These are phyloP conservation scores for Chlorella sorokiniana DNA, from an alignment of 139 green algal species.

Conservation along the genomic window DNA sequence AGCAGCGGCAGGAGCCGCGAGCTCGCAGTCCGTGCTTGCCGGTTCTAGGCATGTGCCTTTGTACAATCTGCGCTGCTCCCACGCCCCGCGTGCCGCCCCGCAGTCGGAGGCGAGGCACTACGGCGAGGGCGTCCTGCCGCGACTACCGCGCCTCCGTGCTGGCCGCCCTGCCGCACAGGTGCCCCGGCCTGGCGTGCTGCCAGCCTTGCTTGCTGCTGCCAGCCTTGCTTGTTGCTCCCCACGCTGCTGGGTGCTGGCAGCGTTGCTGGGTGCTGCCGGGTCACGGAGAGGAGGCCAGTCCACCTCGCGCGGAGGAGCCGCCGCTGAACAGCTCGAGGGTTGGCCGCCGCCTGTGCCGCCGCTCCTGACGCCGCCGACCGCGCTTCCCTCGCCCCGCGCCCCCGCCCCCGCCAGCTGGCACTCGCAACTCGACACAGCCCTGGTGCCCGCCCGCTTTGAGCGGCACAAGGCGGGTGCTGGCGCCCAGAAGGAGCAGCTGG, in stretches of 20 bases:
- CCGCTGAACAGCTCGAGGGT: too few species aligned
- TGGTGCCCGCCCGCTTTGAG: slow-evolving; percentile 84
- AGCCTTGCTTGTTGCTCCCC: background rate
- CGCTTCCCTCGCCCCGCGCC: background rate
- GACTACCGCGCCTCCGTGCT: slow-evolving; percentile 91
- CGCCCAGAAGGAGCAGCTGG: slow-evolving; percentile 31
- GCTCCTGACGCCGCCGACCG: background rate
- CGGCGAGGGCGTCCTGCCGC: slow-evolving; percentile 89
- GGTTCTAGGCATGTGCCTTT: too few species aligned
- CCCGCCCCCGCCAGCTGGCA: slow-evolving; percentile 12
- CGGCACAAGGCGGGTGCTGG: slow-evolving; percentile 57
- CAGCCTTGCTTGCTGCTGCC: background rate
- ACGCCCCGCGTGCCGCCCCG: slow-evolving; percentile 79
- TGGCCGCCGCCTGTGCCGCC: too few species aligned
- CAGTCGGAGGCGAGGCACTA: slow-evolving; percentile 75
- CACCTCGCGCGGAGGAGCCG: too few species aligned
- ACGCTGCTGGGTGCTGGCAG: background rate
- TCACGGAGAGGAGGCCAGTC: too few species aligned
- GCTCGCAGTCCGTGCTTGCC: too few species aligned
- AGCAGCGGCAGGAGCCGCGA: too few species aligned
- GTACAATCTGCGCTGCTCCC: too few species aligned
- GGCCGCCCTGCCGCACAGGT: slow-evolving; percentile 79
- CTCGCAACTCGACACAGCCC: slow-evolving; percentile 70
- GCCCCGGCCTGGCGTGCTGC: background rate
- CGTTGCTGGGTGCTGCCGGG: background rate